Evolutionary conservation across 2,329 filamentous ascomycete species (phyloP).

Genomic region (Dothidotthia symphoricarpi): DNA sequence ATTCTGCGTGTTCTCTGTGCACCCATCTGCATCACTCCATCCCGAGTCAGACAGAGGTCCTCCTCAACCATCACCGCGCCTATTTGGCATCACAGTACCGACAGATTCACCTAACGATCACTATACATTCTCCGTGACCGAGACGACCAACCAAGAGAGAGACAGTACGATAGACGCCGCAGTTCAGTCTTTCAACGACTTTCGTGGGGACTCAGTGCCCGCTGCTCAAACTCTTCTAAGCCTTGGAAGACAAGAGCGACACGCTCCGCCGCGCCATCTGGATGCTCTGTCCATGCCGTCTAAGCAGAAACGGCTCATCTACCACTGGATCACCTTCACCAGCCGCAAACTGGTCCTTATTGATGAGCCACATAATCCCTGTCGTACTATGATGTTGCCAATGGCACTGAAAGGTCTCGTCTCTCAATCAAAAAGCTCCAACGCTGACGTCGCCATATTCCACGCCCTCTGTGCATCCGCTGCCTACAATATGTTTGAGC

Average conservation of each 20-base stretch:
- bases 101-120: not conserved
- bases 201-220: not conserved
- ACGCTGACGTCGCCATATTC: constrained; percentile 12
- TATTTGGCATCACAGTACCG: not conserved
- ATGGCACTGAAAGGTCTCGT: constrained; percentile 12
- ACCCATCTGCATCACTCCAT: not conserved
- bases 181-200: not conserved
- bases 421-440: constrained; percentile 4
- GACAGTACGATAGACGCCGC: not conserved
- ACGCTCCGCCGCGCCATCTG: constrained; percentile 3
- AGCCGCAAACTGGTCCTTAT: constrained; percentile 11
- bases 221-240: not conserved
- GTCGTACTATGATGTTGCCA: constrained; percentile 14
- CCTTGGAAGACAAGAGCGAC: not conserved
- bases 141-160: not conserved
- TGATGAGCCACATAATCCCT: constrained; percentile 12
- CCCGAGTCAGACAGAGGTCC: not conserved
- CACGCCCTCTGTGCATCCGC: constrained; percentile 11
- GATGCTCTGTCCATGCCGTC: constrained; percentile 6
- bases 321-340: constrained; percentile 13
- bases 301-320: constrained; percentile 11
- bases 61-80: not conserved
- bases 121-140: not conserved
- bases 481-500: constrained; percentile 13
- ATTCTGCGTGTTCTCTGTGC: constrained; percentile 7